Percentiles rank a stretch among this genome's conserved stretches.
phyloP scores from a whole-genome alignment of 768 basidiomycete genomes.

The Macrolepiota fuliginosa region DNA sequence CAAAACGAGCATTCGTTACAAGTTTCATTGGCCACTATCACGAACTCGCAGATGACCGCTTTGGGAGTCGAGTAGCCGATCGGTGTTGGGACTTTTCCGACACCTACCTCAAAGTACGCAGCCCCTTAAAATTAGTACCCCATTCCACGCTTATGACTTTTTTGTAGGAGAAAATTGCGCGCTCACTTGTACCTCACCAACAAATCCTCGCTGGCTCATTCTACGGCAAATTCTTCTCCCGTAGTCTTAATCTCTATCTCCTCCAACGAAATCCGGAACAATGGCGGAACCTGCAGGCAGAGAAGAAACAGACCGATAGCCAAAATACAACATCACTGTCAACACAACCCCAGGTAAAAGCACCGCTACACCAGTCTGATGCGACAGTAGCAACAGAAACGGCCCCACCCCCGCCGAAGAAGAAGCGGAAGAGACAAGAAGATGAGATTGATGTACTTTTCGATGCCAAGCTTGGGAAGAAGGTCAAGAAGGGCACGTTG shows the following conservation, averaged over 20 bases:
- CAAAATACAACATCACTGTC: not conserved
- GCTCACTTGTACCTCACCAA: slow-evolving; percentile 71
- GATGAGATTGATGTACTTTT: slow-evolving; percentile 83
- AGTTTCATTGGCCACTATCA: slow-evolving; percentile 79
- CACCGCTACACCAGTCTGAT: not conserved
- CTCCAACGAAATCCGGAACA: slow-evolving; percentile 78
- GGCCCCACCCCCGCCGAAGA: slow-evolving; percentile 21
- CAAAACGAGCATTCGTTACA: slow-evolving; percentile 69
- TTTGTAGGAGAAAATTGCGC: slow-evolving; percentile 85
- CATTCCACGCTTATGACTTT: slow-evolving; percentile 7
- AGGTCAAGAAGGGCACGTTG: slow-evolving; percentile 54
- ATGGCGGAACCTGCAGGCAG: slow-evolving; percentile 76
- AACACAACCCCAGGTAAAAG: slow-evolving; percentile 12
- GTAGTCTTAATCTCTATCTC: slow-evolving; percentile 74
- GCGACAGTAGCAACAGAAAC: not conserved
- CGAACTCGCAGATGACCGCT: slow-evolving; percentile 79
- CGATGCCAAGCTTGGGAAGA: slow-evolving; percentile 52
- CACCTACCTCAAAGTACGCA: slow-evolving; percentile 80
- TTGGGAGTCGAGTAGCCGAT: slow-evolving; percentile 88
- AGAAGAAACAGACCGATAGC: slow-evolving; percentile 24
- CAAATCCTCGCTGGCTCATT: slow-evolving; percentile 70
- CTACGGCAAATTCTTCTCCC: slow-evolving; percentile 86
- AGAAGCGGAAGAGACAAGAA: slow-evolving; percentile 47
- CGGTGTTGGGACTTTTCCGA: slow-evolving; percentile 93
- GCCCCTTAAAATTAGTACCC: not conserved